Evolutionary conservation across 1,284 basidiomycete species (phyloP), one percentile per base, ranked within the genome.

Genomic region (Amylostereum areolatum): DNA sequence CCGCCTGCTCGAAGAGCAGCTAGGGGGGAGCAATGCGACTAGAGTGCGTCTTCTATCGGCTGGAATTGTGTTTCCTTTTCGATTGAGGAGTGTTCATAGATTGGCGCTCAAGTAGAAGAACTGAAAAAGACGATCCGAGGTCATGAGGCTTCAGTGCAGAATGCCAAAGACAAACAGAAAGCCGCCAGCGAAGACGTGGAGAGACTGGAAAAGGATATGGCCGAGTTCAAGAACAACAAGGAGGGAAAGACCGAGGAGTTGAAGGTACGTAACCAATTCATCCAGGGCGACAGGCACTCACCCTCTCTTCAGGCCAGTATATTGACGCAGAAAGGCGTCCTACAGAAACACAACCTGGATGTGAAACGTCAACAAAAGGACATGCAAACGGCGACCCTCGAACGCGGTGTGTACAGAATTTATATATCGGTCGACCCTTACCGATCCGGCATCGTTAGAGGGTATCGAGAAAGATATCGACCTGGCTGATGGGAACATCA

Each of bases 161-260:
- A 68, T 0, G 85, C 92, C 5, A 83, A 87, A 62, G 75, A 83
- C 50, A 89, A 90, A 61, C 89, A 96, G 63, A 80, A 81, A 57
- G 75, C 72, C 2, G 91, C 92, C 0, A 72, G 84, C 48, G 82
- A 75, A 0, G 94, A 98, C 54, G 82, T 83, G 62, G 85, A 85
- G 69, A 89, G 87, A 56, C 82, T 98, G 27, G 90, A 98, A 69
- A 87, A 86, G 62, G 97, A 99, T 65, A 98, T 99, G 93, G 83
- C 83, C 48, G 97, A 99, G 73, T 97, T 99, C 72, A 95, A 97
- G 73, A 87, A 93, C 66, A 95, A 99, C 74, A 97, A 97, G 66
- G 96, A 97, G 50, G 92, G 92, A 43, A 99, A 99, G 71, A 89
- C 95, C 49, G 89, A 89, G 37, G 89, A 98, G 66, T 81, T 99